Evolutionary conservation across 2,329 filamentous ascomycete species (phyloP).

Genomic region (Blastomyces percursus): DNA sequence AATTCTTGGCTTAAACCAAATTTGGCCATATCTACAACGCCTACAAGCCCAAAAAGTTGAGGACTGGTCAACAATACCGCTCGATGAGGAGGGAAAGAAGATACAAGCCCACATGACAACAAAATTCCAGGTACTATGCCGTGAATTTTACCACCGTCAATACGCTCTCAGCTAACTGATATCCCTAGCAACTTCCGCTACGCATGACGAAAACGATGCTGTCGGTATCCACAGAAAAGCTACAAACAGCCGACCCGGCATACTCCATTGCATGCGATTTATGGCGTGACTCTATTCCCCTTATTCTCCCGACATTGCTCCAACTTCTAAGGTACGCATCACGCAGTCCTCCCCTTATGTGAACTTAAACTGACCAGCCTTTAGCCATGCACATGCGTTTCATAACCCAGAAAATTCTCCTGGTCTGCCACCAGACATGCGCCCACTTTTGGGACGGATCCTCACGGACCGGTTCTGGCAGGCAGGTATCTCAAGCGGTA

Average conservation of each 20-base stretch:
- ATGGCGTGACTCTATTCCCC: constrained; percentile 75
- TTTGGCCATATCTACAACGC: constrained; percentile 65
- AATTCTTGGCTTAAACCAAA: constrained; percentile 65
- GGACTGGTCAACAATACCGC: constrained; percentile 69
- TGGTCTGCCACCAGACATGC: constrained; percentile 63
- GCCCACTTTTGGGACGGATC: constrained; percentile 65
- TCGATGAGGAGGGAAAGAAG: constrained; percentile 68
- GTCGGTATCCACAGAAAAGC: constrained; percentile 81
- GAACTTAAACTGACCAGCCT: constrained; percentile 10
- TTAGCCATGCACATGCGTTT: constrained; percentile 76
- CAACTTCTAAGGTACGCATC: constrained; percentile 58
- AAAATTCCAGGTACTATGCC: constrained; percentile 49
- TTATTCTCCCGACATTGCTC: constrained; percentile 75
- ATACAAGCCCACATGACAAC: constrained; percentile 70
- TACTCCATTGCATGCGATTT: constrained; percentile 66
- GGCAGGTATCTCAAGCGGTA: constrained; percentile 89
- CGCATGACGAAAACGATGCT: constrained; percentile 83
- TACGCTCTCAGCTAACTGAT: not conserved
- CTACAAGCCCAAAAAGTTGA: constrained; percentile 62
- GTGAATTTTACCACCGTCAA: constrained; percentile 4
- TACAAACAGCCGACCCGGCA: constrained; percentile 60
- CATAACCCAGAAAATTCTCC: constrained; percentile 80
- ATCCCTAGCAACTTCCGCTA: constrained; percentile 56
- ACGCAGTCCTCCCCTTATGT: not conserved
- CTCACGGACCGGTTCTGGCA: constrained; percentile 97